Conservation (phyloP, 352 stramenopile genomes). For the Globisporangium spiculum region DNA sequence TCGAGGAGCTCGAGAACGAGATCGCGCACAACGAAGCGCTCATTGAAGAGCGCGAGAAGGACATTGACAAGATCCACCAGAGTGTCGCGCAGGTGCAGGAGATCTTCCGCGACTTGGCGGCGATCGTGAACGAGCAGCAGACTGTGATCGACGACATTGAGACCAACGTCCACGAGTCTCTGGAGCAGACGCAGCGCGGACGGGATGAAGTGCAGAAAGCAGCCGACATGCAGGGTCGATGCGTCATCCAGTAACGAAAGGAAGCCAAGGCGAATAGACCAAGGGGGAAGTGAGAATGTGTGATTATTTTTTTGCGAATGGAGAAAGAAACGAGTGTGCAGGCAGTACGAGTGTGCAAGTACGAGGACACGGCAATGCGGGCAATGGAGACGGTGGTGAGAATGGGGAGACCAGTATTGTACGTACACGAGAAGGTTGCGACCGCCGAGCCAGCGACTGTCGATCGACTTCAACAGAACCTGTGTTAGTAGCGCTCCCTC, state of each 20-base stretch:
- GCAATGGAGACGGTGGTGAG: background rate
- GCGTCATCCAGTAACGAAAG: constrained; percentile 53
- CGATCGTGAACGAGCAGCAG: constrained; percentile 86
- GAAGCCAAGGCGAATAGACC: background rate
- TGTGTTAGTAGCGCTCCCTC: background rate
- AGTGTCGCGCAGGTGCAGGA: constrained; percentile 90
- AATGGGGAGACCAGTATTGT: background rate
- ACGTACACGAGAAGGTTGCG: background rate
- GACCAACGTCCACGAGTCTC: constrained; percentile 78
- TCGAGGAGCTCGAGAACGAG: constrained; percentile 79
- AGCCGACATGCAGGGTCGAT: constrained; percentile 71
- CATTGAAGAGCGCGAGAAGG: constrained; percentile 86
- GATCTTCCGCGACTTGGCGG: constrained; percentile 87
- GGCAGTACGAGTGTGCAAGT: background rate
- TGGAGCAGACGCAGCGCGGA: constrained; percentile 81
- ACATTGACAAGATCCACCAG: constrained; percentile 86
- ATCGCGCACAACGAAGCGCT: constrained; percentile 87
- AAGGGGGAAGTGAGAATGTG: background rate
- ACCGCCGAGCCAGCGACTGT: background rate
- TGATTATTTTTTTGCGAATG: constrained; percentile 9
- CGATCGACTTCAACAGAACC: background rate
- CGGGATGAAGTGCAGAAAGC: constrained; percentile 85
- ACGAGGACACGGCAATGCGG: background rate
- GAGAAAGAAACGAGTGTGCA: background rate
- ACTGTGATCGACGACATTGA: constrained; percentile 84